Evolutionary conservation across 2,329 filamentous ascomycete genomes (phyloP), one percentile per base, ranked within the genome.

Genomic region (Mariannaea elegans): DNA sequence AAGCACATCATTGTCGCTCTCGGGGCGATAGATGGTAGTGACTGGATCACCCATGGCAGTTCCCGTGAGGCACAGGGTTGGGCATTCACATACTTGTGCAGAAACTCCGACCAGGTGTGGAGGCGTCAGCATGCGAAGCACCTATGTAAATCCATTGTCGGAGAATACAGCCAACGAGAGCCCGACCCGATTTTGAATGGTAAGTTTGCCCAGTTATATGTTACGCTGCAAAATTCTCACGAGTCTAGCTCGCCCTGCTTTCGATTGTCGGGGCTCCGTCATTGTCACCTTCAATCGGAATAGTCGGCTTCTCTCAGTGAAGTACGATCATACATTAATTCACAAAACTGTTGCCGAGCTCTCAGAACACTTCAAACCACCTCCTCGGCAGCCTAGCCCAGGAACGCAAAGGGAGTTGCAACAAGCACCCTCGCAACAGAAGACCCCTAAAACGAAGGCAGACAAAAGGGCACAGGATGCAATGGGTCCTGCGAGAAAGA

Each of bases 241-340:
- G 7, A 16, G 31, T 16, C 12, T 62, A 85, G 83, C 74, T 24
- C 82, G 85, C 13, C 85, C 85, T 50, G 85, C 85, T 0, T 88
- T 87, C 63, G 84, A 88, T 65, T 88, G 85, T 59, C 79, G 82
- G 34, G 85, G 85, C 16, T 76, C 76, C 1, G 70, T 87, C 16
- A 77, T 73, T 2, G 77, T 88, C 41, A 70, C 77, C 1, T 87
- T 88, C 62, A 77, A 79, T 7, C 81, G 79, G 54, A 77, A 75
- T 21, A 78, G 74, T 27, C 80, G 80, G 29, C 73, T 76, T 8
- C 81, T 87, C 36, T 77, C 79, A 10, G 75, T 87, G 53, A 82
- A 82, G 57, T 87, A 87, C 65, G 79, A 83, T 29, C 85, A 88
- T 65, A 84, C 81, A 0, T 82, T 81, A 3, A 67, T 87, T n/a